Base-by-base conservation (phyloP, 2,329 filamentous ascomycete species). In the Xylogone sp. region DNA sequence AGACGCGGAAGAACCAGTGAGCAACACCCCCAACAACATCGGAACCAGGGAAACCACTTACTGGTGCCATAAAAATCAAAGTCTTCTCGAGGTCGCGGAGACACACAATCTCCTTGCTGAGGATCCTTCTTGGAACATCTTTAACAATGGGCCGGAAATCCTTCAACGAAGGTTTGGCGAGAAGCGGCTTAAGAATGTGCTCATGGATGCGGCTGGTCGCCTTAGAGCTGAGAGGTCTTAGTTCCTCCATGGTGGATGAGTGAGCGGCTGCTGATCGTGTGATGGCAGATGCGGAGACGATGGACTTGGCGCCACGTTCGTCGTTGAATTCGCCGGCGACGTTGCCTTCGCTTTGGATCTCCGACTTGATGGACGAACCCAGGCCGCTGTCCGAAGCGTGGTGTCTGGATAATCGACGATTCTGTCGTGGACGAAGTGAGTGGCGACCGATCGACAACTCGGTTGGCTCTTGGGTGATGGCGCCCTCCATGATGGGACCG, bases 21-120 rank as follows among this genome's bases (percentile, higher is more conserved):
- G 84, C 79, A 83, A 82, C 74, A 79, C 76, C 71, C 80, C 78
- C 77, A 77, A 79, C 79, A 73, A 78, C 69, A 68, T 76, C 75
- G 71, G 69, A 68, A 72, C 75, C 71, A 73, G 66, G 60, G 60
- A 76, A 67, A 67, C 77, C 70, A 95, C 92, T 95, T 87, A 97
- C 93, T 69, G 90, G 90, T 75, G 92, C 90, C 69, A 92, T 83
- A 71, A 92, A 91, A 65, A 97, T 83, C 55, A 97, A 76, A 9
- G 87, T 93, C 81, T 96, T 96, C 72, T 97, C 93, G 46, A 97
- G 80, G 71, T 97, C 93, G 69, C 93, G 85, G 50, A 97, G 82
- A 73, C 88, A 96, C 68, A 88, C 84, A 65, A 97, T 94, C 63
- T 94, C 84, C 70, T 90, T 92, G 66, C 85, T 82, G 65, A 83